These are phyloP conservation scores for Stagonosporopsis chrysanthemi DNA, from an alignment of 2,329 filamentous ascomycete genomes.

Conservation along the genomic window DNA sequence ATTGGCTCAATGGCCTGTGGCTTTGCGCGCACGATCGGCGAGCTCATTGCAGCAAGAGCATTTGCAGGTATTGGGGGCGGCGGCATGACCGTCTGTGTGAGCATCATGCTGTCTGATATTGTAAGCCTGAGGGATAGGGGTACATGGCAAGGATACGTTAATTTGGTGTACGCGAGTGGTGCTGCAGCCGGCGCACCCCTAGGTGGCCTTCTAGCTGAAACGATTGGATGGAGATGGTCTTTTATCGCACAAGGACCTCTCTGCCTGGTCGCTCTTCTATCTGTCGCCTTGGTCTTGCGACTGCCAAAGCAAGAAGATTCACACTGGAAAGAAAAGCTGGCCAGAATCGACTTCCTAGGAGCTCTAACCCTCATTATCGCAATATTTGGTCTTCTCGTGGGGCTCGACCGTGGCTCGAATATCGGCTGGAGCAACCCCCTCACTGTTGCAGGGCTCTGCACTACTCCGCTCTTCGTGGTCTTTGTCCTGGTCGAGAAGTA, in stretches of 20 bases:
- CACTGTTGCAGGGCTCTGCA: conserved; percentile 65
- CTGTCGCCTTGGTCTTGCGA: conserved; percentile 69
- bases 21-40: conserved; percentile 67
- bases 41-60: conserved; percentile 71
- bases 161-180: conserved; percentile 75
- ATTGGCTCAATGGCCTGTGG: conserved; percentile 70
- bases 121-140: conserved; percentile 74
- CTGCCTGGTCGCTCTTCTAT: conserved; percentile 69
- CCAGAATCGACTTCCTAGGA: conserved; percentile 76
- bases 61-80: conserved; percentile 72
- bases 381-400: conserved; percentile 70
- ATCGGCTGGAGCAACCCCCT: conserved; percentile 68
- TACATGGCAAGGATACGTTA: conserved; percentile 77
- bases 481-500: conserved; percentile 74
- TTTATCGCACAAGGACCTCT: conserved; percentile 76
- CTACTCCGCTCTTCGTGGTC: conserved; percentile 67
- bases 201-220: conserved; percentile 74
- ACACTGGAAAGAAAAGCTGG: conserved; percentile 71
- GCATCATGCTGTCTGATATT: conserved; percentile 74
- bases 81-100: conserved; percentile 74
- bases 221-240: conserved; percentile 78
- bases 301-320: conserved; percentile 65
- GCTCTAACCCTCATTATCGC: conserved; percentile 71
- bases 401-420: conserved; percentile 77
- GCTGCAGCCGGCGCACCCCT: conserved; percentile 73